Conservation (phyloP, 2,329 filamentous ascomycete genomes). For the Aotearoamyces nothofagi region DNA sequence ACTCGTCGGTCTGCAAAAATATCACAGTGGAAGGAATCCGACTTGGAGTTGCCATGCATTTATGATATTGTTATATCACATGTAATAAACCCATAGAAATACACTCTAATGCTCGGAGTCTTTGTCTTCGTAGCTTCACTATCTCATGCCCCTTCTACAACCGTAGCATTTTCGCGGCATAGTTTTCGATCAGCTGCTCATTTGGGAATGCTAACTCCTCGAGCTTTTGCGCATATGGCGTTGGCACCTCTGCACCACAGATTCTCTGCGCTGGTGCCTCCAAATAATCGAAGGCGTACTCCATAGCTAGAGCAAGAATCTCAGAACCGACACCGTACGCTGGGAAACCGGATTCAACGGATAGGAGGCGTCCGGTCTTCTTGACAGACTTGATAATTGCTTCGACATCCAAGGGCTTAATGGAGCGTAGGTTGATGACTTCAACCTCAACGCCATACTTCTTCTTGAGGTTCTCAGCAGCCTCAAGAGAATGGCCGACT, state of each 20-base stretch:
- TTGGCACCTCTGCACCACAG: conserved; percentile 93
- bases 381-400: conserved; percentile 93
- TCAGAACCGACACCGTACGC: conserved; percentile 87
- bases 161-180: conserved; percentile 77
- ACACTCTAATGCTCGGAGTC: conserved; percentile 1
- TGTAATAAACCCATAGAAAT: background rate
- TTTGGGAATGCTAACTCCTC: conserved; percentile 94
- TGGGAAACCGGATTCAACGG: conserved; percentile 91
- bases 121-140: conserved; percentile 1
- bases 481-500: conserved; percentile 79
- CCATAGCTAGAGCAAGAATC: conserved; percentile 87
- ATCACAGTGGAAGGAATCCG: background rate
- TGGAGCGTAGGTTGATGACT: conserved; percentile 93
- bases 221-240: conserved; percentile 82
- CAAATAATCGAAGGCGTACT: conserved; percentile 97
- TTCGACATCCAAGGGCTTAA: conserved; percentile 94
- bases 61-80: conserved; percentile 1
- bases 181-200: conserved; percentile 73
- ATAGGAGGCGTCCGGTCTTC: conserved; percentile 89
- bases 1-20: too few relatives aligned
- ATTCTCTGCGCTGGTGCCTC: conserved; percentile 86
- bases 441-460: conserved; percentile 93
- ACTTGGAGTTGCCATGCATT: too few relatives aligned
- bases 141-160: conserved; percentile 29
- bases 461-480: conserved; percentile 83